Percentiles rank a stretch among this genome's conserved stretches.
Evolutionary conservation across 176 grass and related monocot genomes (phyloP).

Genomic region (Carex pumila): DNA sequence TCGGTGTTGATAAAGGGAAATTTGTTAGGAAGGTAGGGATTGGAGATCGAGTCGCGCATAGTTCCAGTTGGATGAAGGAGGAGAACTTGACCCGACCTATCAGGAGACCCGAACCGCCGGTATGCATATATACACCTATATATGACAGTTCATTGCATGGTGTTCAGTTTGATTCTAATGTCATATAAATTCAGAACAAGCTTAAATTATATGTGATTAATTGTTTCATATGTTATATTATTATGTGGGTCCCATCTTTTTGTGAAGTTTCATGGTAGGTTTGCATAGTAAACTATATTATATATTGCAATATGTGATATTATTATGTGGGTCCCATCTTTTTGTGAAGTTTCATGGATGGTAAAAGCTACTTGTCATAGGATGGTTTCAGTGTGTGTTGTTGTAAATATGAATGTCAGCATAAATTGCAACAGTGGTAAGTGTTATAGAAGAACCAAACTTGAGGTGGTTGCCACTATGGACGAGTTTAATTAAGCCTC

Average conservation of each 20-base stretch:
- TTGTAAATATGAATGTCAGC: neutral
- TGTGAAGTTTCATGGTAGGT: neutral
- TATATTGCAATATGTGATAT: neutral
- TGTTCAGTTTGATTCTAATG: neutral
- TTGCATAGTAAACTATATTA: neutral
- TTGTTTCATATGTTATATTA: neutral
- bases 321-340: too few relatives aligned
- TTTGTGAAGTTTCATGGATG: neutral
- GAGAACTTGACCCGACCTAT: neutral
- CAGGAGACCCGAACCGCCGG: neutral
- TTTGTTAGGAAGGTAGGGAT: slow-evolving; percentile 17
- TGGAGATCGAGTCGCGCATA: neutral
- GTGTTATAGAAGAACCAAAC: slow-evolving; percentile 4
- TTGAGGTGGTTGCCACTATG: neutral
- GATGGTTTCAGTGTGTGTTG: neutral
- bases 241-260: neutral
- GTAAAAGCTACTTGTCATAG: neutral
- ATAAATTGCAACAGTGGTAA: neutral
- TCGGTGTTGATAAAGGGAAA: slow-evolving; percentile 10
- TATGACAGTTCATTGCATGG: slow-evolving; percentile 3
- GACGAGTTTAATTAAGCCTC: slow-evolving; percentile 18
- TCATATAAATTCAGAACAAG: neutral
- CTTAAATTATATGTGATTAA: neutral
- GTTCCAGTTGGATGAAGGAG: slow-evolving; percentile 1
- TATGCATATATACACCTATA: neutral